Base-by-base conservation (phyloP, 257 asterid species). In the Datura wrightii region DNA sequence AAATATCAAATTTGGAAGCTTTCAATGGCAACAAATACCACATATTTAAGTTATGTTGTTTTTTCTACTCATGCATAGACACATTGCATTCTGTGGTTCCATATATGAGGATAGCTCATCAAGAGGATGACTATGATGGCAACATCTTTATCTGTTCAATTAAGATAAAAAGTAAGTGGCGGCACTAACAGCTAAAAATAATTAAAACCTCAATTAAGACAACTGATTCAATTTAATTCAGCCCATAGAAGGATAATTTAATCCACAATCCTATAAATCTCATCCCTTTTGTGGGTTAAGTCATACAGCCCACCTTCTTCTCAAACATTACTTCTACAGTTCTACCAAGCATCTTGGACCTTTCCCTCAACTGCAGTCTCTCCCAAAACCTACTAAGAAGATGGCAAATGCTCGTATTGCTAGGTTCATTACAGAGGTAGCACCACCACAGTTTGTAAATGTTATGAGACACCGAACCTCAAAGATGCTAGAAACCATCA, bases 391-490 rank as follows among this genome's bases (percentile, higher is more conserved):
- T 41, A 16, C 24, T 53, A 44, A 41, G 41, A 86, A 80, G 74
- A 93, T 93, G 96, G 93, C 92, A 62, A 93, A 84, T 85, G 90
- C 87, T 52, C 91, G 94, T 58, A 48, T 92, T 6, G 96, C 92
- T 2, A 86, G 95, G 83, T 92, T 91, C 24, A 84, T 92, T 5
- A 90, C 89, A 0, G 96, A 92, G 71, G 96, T 88, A 10, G 96
- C 96, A 18, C 97, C 97, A 0, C 93, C 94, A 13, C 96, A 90
- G 44, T 85, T 91, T 31, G 84, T 90, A 60, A 89, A 87, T 53
- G 90, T 90, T 24, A 89, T 90, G 89, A 89, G 94, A 86, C 87
- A 87, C n/a, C 82, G 89, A 63, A 87, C 92, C 53, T 87, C 92
- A 9, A 89, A 90, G 85, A 89, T 89, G 92, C 79, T 92, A 59